A percentile compares a stretch with the other conserved stretches of the same genome.
Evolutionary conservation across 192 early-diverging fungal genomes (phyloP).

Genomic region (Backusella psychrophila): DNA sequence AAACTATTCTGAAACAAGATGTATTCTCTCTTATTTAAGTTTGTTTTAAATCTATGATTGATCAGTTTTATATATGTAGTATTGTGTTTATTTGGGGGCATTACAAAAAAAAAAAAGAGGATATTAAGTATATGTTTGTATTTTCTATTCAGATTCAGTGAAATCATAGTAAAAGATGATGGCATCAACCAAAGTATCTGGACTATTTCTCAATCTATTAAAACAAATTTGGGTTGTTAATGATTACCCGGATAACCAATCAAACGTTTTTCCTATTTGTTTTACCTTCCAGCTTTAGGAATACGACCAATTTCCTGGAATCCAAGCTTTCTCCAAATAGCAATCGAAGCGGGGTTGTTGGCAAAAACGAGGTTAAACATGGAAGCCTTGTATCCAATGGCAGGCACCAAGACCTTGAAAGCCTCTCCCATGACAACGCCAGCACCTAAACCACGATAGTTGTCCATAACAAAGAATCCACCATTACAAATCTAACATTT

Average conservation of each 20-base stretch:
- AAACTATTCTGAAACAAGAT: too few species aligned
- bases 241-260: not conserved
- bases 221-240: not conserved
- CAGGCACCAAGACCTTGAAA: constrained; percentile 60
- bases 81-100: not conserved
- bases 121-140: not conserved
- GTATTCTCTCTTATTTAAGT: too few species aligned
- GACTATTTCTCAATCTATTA: constrained; percentile 31
- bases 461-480: constrained; percentile 61
- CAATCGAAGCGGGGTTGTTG: constrained; percentile 61
- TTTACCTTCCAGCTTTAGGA: constrained; percentile 61
- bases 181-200: constrained; percentile 63
- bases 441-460: constrained; percentile 51
- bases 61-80: too few species aligned
- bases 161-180: constrained; percentile 81
- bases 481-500: constrained; percentile 65
- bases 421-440: constrained; percentile 61
- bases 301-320: constrained; percentile 68
- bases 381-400: constrained; percentile 67
- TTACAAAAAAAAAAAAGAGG: not conserved
- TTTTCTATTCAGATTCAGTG: constrained; percentile 19
- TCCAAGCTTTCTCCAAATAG: constrained; percentile 61
- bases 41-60: too few species aligned
- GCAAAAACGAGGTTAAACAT: constrained; percentile 84
- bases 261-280: not conserved